phyloP scores from a whole-genome alignment of 1,284 basidiomycete genomes.

The Somion occarium region DNA sequence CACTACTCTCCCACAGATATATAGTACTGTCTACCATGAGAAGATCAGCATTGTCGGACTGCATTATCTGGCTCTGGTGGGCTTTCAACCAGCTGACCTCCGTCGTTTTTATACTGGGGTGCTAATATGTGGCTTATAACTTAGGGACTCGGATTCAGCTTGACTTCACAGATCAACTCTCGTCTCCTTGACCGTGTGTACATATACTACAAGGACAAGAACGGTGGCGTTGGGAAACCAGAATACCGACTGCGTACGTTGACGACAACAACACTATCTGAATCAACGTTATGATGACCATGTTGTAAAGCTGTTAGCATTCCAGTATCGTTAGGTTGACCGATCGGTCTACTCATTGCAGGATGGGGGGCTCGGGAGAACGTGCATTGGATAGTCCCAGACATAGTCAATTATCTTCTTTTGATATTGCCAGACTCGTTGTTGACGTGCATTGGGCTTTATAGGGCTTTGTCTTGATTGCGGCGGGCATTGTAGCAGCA shows the following conservation, averaged over 20 bases:
- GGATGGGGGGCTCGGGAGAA: slow-evolving; percentile 59
- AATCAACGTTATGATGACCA: too few species aligned
- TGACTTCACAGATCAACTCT: slow-evolving; percentile 54
- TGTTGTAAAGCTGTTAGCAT: slow-evolving; percentile 47
- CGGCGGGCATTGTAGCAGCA: slow-evolving; percentile 45
- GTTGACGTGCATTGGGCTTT: background rate
- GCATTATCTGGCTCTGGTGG: slow-evolving; percentile 58
- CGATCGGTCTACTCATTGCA: slow-evolving; percentile 54
- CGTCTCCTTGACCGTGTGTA: slow-evolving; percentile 52
- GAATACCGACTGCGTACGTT: slow-evolving; percentile 39
- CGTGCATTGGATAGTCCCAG: slow-evolving; percentile 61
- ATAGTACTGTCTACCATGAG: slow-evolving; percentile 45
- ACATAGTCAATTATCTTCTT: slow-evolving; percentile 41
- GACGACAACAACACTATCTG: too few species aligned
- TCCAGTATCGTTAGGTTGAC: slow-evolving; percentile 45
- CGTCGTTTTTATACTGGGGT: too few species aligned
- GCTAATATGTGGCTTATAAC: background rate
- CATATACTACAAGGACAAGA: slow-evolving; percentile 39
- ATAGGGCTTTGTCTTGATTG: slow-evolving; percentile 52
- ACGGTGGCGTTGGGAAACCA: slow-evolving; percentile 51
- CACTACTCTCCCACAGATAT: slow-evolving; percentile 62
- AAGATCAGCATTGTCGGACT: slow-evolving; percentile 49
- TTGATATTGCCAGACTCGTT: background rate
- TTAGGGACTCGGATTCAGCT: slow-evolving; percentile 31
- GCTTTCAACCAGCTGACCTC: too few species aligned